phyloP scores from a whole-genome alignment of 106 monocot species.

The Hemerocallis citrina region DNA sequence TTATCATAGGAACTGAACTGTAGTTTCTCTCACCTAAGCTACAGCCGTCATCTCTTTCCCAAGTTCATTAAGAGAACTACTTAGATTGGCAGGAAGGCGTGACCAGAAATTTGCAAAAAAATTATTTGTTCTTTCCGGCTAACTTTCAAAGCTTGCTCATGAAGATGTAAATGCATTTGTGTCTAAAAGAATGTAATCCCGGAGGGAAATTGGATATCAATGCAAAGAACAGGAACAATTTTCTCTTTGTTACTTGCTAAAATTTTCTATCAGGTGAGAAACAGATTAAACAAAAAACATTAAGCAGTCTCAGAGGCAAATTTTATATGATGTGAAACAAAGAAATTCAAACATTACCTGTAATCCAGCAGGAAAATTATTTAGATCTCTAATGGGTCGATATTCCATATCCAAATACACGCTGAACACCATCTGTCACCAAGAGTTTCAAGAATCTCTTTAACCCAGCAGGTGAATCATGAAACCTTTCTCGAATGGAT shows the following conservation, averaged over 20 bases:
- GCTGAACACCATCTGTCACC: conserved; percentile 81
- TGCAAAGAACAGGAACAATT: background rate
- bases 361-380: conserved; percentile 72
- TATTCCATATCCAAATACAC: conserved; percentile 87
- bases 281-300: background rate
- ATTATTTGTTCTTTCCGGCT: too few relatives aligned
- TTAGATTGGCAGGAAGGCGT: too few relatives aligned
- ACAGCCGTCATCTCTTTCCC: too few relatives aligned
- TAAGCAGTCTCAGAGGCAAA: background rate
- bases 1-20: too few relatives aligned
- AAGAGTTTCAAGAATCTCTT: conserved; percentile 86
- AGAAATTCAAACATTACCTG: conserved; percentile 41
- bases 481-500: conserved; percentile 70
- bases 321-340: background rate
- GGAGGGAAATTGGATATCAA: background rate
- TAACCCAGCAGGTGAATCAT: conserved; percentile 35
- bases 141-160: too few relatives aligned
- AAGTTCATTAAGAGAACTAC: too few relatives aligned
- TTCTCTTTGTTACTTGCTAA: background rate
- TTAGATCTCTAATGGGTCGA: conserved; percentile 60
- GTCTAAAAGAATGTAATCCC: too few relatives aligned
- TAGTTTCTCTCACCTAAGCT: too few relatives aligned
- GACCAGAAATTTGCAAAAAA: too few relatives aligned
- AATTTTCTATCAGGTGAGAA: background rate
- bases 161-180: too few relatives aligned